These are phyloP conservation scores for Polytrichum commune DNA, from an alignment of 225 moss, liverwort and hornwort species.

Conservation along the genomic window DNA sequence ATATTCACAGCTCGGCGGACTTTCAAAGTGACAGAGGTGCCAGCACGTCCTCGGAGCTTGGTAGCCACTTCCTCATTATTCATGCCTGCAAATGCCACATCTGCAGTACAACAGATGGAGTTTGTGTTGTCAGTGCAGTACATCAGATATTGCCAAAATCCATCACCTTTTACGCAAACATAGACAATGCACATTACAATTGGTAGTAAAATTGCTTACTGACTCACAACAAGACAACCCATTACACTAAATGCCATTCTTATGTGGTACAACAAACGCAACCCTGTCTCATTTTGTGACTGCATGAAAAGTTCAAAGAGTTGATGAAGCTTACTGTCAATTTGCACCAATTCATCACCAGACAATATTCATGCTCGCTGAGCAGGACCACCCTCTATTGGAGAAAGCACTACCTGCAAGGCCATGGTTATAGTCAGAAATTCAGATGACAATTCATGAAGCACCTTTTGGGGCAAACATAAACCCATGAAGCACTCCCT, in stretches of 20 bases:
- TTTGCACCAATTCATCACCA: conserved; percentile 94
- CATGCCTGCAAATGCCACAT: conserved; percentile 70
- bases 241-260: background rate
- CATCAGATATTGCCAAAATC: too few relatives aligned
- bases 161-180: background rate
- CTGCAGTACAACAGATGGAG: conserved; percentile 28
- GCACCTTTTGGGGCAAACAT: background rate
- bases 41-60: conserved; percentile 83
- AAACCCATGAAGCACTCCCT: background rate
- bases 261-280: background rate
- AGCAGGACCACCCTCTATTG: conserved; percentile 93
- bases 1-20: conserved; percentile 73
- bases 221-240: too few relatives aligned
- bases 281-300: too few relatives aligned
- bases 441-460: background rate
- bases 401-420: conserved; percentile 81
- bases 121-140: background rate
- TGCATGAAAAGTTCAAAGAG: background rate
- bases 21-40: conserved; percentile 87
- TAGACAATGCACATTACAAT: background rate
- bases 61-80: conserved; percentile 92
- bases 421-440: conserved; percentile 13
- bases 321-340: conserved; percentile 56
- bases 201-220: too few relatives aligned
- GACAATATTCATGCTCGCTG: conserved; percentile 84